Conservation (phyloP, 139 green algal genomes). For the Chlorokybus atmophyticus region DNA sequence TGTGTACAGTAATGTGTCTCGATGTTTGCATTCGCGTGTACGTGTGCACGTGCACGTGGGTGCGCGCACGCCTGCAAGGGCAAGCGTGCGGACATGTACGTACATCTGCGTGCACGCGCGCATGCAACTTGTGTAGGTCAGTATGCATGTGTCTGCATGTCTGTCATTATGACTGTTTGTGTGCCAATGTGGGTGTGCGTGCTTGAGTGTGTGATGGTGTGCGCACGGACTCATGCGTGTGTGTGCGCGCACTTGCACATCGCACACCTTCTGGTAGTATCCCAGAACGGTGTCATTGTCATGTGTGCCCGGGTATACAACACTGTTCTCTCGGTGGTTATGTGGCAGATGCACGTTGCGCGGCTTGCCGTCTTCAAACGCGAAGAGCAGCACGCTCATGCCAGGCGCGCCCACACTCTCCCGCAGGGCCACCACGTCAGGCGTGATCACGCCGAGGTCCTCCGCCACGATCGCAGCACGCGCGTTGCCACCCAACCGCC, state of each 20-base stretch:
- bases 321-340: constrained; percentile 86
- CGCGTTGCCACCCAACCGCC: not conserved
- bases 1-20: too few relatives aligned
- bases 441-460: constrained; percentile 87
- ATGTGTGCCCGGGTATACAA: constrained; percentile 80
- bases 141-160: not conserved
- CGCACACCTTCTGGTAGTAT: constrained; percentile 64
- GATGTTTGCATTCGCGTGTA: too few relatives aligned
- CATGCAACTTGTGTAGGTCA: too few relatives aligned
- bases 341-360: constrained; percentile 86
- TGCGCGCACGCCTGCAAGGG: too few relatives aligned
- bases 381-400: constrained; percentile 96
- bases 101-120: too few relatives aligned
- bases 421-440: constrained; percentile 71
- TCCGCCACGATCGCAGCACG: constrained; percentile 54
- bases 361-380: constrained; percentile 60
- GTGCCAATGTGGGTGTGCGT: not conserved
- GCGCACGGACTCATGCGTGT: not conserved
- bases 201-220: not conserved
- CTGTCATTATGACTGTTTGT: not conserved
- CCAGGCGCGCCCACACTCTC: constrained; percentile 72
- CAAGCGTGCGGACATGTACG: too few relatives aligned
- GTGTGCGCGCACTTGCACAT: not conserved
- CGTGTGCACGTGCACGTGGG: too few relatives aligned
- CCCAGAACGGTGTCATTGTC: constrained; percentile 86